A percentile compares a stretch with the other conserved stretches of the same genome.
These are phyloP conservation scores for Exophiala bonariae DNA, from an alignment of 2,329 filamentous ascomycete genomes.

Conservation along the genomic window DNA sequence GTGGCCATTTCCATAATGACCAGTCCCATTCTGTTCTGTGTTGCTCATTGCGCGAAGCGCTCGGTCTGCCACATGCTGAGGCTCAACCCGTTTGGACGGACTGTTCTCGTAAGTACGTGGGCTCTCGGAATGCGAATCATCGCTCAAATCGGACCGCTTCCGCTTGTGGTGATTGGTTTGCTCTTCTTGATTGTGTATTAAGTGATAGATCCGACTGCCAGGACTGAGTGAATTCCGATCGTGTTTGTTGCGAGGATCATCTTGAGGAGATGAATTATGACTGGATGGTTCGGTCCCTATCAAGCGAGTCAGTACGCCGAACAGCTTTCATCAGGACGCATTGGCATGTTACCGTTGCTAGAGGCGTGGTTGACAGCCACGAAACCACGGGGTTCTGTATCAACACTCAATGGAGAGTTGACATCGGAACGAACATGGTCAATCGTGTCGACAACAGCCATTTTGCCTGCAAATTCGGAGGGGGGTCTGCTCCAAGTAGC, in stretches of 20 bases:
- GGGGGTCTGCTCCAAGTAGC: background rate
- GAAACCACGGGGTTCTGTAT: conserved; percentile 15
- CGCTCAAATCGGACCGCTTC: conserved; percentile 14
- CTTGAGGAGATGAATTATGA: conserved; percentile 13
- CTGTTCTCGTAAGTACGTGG: conserved; percentile 13
- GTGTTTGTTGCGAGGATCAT: background rate
- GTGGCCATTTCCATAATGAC: conserved; percentile 14
- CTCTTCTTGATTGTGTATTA: conserved; percentile 2
- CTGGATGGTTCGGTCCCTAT: conserved; percentile 16
- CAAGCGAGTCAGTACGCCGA: conserved; percentile 5
- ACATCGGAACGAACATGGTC: conserved; percentile 5
- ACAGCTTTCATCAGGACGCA: background rate
- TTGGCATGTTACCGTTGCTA: conserved; percentile 12
- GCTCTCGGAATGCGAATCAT: conserved; percentile 3
- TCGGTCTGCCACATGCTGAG: conserved; percentile 26
- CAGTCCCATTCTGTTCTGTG: conserved; percentile 12
- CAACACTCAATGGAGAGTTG: conserved; percentile 12
- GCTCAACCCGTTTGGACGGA: conserved; percentile 10
- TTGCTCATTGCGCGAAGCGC: conserved; percentile 23
- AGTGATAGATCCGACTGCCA: too few relatives aligned
- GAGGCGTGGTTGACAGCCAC: conserved; percentile 18
- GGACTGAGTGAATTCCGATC: too few relatives aligned
- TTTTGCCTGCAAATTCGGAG: background rate
- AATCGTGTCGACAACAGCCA: conserved; percentile 5
- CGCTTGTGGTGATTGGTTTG: conserved; percentile 10